Evolutionary conservation across 1,139 yeast species (phyloP).

Genomic region (Torulaspora globosa): DNA sequence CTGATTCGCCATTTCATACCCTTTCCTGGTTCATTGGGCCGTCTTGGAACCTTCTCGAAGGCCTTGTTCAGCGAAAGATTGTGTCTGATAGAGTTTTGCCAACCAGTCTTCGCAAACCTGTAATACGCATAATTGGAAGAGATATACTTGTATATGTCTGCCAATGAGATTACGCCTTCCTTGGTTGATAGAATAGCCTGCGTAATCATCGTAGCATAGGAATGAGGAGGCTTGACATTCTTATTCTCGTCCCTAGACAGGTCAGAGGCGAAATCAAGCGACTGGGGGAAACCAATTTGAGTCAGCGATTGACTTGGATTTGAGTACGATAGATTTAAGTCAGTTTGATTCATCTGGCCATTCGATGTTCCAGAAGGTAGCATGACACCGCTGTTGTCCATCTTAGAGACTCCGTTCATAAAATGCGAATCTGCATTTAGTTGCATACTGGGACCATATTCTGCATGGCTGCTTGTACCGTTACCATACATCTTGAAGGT

Average conservation of each 20-base stretch:
- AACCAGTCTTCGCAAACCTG: constrained; percentile 88
- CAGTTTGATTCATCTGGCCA: constrained; percentile 1
- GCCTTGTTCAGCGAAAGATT: constrained; percentile 78
- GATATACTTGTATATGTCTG: constrained; percentile 92
- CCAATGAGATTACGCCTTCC: constrained; percentile 82
- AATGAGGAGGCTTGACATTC: constrained; percentile 93
- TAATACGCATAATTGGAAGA: constrained; percentile 84
- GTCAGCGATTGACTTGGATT: constrained; percentile 15
- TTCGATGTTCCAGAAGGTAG: constrained; percentile 10
- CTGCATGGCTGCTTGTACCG: constrained; percentile 10
- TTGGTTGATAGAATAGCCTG: constrained; percentile 88
- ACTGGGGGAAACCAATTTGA: constrained; percentile 28
- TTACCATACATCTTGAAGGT: constrained; percentile 36
- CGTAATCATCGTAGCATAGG: constrained; percentile 97
- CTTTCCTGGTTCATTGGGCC: constrained; percentile 95
- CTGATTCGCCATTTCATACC: constrained; percentile 99
- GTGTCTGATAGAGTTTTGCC: constrained; percentile 87
- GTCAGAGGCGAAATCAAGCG: constrained; percentile 37
- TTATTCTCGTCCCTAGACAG: constrained; percentile 84
- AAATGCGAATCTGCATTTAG: constrained; percentile 3
- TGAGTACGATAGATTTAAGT: constrained; percentile 13
- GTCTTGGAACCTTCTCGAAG: constrained; percentile 90
- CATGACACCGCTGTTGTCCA: constrained; percentile 6
- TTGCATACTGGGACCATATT: constrained; percentile 4
- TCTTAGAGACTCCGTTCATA: constrained; percentile 4